Base-by-base conservation (phyloP, 192 early-diverging fungal species). In the Gamsiella multidivaricata region DNA sequence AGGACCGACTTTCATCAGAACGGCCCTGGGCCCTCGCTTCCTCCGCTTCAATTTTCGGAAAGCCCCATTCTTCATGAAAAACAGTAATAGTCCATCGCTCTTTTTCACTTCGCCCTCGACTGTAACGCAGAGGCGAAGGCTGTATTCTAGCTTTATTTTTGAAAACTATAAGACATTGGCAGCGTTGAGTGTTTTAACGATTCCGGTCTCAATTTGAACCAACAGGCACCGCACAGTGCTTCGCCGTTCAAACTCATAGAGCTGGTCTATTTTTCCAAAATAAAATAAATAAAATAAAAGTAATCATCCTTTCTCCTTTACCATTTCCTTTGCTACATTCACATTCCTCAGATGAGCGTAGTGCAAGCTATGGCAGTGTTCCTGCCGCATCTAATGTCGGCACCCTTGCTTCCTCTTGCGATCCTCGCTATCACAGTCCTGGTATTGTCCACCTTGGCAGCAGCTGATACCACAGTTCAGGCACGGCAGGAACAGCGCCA, bases 41-140 rank as follows among this genome's bases (percentile, higher is more conserved):
- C 73, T 8, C 73, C 65, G 2, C 47, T 69, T 4, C 65, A 69
- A 6, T 68, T 78, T 52, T 51, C 65, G 6, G 58, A 78, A 26
- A 78, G 73, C 26, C 73, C 73, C 7, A 78, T 78, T 41, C 37
- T 78, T 14, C 50, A 78, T 56, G 73, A 78, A 37, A 78, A 78
- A 39, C 62, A 61, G 22, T n/a, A 5, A 0, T n/a, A n/a, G 14
- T 42, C 36, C 18, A 0, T 29, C 18, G 26, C 39, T 41, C 33
- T 29, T 25, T 26, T 26, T 37, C 54, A 36, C 33, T 23, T 31
- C 33, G 20, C 1, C 33, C 55, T 54, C 31, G 1, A n/a, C 37
- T 58, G 54, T n/a, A n/a, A n/a, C n/a, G n/a, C n/a, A n/a, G n/a
- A n/a, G n/a, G n/a, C n/a, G n/a, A n/a, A n/a, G n/a, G n/a, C n/a